phyloP scores from a whole-genome alignment of 192 early-diverging fungal species.

The Coemansia sp. region DNA sequence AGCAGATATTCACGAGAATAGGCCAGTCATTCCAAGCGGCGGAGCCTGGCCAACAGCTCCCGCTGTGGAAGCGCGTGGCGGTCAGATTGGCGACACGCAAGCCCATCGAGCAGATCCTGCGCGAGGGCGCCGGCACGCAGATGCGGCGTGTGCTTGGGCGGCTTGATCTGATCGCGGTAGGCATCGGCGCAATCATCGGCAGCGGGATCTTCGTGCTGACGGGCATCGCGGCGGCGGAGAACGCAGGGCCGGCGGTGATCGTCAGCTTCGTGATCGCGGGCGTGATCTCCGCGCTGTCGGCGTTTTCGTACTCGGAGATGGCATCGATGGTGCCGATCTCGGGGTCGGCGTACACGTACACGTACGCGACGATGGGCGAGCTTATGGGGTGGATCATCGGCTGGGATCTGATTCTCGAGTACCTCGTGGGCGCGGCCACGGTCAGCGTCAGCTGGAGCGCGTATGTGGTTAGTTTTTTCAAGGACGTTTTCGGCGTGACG shows the following conservation, averaged over 20 bases:
- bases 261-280: constrained; percentile 82
- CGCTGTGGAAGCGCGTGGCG: constrained; percentile 31
- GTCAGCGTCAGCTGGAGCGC: constrained; percentile 83
- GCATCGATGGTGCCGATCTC: constrained; percentile 84
- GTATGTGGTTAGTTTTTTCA: constrained; percentile 74
- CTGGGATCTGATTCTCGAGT: constrained; percentile 90
- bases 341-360: constrained; percentile 85
- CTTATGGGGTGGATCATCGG: constrained; percentile 88
- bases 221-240: constrained; percentile 67
- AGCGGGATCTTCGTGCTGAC: constrained; percentile 82
- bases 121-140: constrained; percentile 48
- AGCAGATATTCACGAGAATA: background rate
- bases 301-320: constrained; percentile 86
- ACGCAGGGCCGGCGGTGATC: constrained; percentile 83
- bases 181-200: constrained; percentile 78
- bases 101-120: constrained; percentile 45
- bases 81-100: constrained; percentile 33
- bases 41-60: background rate
- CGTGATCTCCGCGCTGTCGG: constrained; percentile 70
- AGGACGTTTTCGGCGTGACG: constrained; percentile 59
- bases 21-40: background rate
- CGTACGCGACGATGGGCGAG: constrained; percentile 87
- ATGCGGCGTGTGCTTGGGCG: constrained; percentile 59
- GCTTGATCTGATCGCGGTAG: constrained; percentile 65
- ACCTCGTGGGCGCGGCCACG: constrained; percentile 80